phyloP scores from a whole-genome alignment of 495 filamentous ascomycete species.

The Xylaria curta region DNA sequence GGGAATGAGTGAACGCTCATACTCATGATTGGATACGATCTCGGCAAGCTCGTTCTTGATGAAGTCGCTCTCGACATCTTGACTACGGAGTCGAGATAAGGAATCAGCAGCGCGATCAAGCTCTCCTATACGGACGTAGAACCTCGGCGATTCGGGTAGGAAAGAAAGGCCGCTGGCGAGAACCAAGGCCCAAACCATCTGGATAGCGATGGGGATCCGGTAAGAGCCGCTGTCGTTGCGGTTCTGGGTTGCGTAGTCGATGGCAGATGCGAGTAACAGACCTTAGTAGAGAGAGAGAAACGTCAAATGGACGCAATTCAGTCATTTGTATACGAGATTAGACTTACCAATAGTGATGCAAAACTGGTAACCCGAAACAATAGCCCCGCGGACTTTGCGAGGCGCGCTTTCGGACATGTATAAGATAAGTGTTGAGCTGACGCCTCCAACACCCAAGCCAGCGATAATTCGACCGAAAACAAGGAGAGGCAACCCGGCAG shows the following conservation, averaged over 20 bases:
- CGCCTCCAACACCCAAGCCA: slow-evolving; percentile 76
- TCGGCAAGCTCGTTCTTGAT: slow-evolving; percentile 76
- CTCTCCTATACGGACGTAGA: slow-evolving; percentile 75
- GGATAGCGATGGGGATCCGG: slow-evolving; percentile 74
- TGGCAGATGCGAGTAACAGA: slow-evolving; percentile 72
- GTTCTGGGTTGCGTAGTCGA: slow-evolving; percentile 71
- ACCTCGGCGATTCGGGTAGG: slow-evolving; percentile 82
- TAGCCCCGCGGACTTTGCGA: slow-evolving; percentile 73
- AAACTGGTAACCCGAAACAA: slow-evolving; percentile 80
- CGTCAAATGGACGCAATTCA: neutral
- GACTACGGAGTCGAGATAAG: slow-evolving; percentile 71
- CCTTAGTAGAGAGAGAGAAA: slow-evolving; percentile 15
- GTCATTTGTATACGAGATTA: neutral
- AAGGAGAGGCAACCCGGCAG: slow-evolving; percentile 55
- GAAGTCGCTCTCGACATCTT: slow-evolving; percentile 66
- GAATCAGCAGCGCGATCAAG: slow-evolving; percentile 65
- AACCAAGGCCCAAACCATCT: slow-evolving; percentile 74
- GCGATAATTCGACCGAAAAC: slow-evolving; percentile 74
- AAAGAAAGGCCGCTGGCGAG: slow-evolving; percentile 64
- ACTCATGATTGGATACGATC: slow-evolving; percentile 84
- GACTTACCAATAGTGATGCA: slow-evolving; percentile 70
- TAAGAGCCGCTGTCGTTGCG: slow-evolving; percentile 68
- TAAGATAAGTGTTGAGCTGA: slow-evolving; percentile 75
- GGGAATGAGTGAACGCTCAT: slow-evolving; percentile 71
- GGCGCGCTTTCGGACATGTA: slow-evolving; percentile 78